Base-by-base conservation (phyloP, 2,329 filamentous ascomycete species). In the Colletotrichum somersetense region DNA sequence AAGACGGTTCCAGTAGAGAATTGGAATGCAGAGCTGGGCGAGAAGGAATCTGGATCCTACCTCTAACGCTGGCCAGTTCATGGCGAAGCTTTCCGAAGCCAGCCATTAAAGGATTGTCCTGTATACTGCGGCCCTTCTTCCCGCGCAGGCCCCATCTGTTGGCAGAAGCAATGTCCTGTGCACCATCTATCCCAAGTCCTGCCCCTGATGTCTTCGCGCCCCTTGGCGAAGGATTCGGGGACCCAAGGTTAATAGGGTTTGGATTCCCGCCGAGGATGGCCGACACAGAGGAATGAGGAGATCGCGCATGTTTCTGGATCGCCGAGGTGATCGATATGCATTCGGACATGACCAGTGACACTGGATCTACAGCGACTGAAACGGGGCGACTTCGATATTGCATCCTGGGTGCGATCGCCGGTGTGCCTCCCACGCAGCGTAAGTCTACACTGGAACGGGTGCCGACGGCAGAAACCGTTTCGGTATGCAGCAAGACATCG, bases 321-420 rank as follows among this genome's bases (percentile, higher is more conserved):
- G 95, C 95, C 74, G 96, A 98, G 18, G 96, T 98, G 84, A 99
- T 96, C 57, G 95, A 96, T 80, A 98, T 98, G 83, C 96, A 99
- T 91, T 99, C 96, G 83, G 96, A 97, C 74, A 97, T 97, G 75
- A 99, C 95, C 77, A 99, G 86, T 61, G 95, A 95, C 69, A 97
- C 92, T 1, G 95, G 95, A 78, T 97, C 94, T 76, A 97, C 92
- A 55, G 95, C 94, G 74, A 97, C 94, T 44, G 93, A 90, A 42
- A 95, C 87, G 8, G 88, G 88, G 23, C 88, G 87, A 77, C 86
- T 89, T 77, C 88, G 84, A 77, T 90, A 90, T 76, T 89, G 86
- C 84, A 89, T 89, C 74, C 87, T 82, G 74, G 81, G 85, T 20
- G 72, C 63, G 12, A 74, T 67, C 14, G 58, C 52, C 26, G 61